phyloP scores from a whole-genome alignment of 2,329 filamentous ascomycete species.

The Xylaria sp. region DNA sequence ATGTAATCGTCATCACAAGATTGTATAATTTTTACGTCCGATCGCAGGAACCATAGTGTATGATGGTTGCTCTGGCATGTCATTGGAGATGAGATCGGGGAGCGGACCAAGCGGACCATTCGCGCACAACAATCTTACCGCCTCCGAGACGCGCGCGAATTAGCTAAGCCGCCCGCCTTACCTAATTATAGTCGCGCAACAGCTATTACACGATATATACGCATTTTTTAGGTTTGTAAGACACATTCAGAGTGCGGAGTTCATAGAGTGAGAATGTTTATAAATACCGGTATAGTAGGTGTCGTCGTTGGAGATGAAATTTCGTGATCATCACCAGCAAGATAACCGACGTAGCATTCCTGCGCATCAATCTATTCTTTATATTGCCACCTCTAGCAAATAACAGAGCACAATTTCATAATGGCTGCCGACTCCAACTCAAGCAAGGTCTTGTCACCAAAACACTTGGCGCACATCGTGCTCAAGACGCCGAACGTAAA shows the following conservation, averaged over 20 bases:
- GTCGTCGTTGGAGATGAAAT: neutral
- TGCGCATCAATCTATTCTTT: neutral
- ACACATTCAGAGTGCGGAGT: neutral
- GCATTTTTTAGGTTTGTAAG: neutral
- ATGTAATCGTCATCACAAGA: neutral
- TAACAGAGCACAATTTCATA: constrained; percentile 6
- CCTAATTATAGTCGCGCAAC: neutral
- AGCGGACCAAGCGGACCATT: constrained; percentile 11
- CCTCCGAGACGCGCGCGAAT: constrained; percentile 27
- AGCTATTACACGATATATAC: neutral
- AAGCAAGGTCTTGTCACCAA: constrained; percentile 41
- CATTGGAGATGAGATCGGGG: neutral
- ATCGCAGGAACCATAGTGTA: neutral
- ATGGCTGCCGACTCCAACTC: constrained; percentile 35
- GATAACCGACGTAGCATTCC: neutral
- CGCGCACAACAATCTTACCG: neutral
- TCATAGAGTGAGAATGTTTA: constrained; percentile 2
- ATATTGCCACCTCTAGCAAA: neutral
- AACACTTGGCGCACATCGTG: constrained; percentile 43
- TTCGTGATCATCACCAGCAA: neutral
- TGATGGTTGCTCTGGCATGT: neutral
- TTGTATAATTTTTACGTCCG: neutral
- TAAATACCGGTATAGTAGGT: constrained; percentile 2
- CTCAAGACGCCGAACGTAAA: constrained; percentile 43
- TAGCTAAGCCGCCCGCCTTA: constrained; percentile 20